phyloP scores from a whole-genome alignment of 1,139 yeast species.

The Arxiozyma slooffiae region DNA sequence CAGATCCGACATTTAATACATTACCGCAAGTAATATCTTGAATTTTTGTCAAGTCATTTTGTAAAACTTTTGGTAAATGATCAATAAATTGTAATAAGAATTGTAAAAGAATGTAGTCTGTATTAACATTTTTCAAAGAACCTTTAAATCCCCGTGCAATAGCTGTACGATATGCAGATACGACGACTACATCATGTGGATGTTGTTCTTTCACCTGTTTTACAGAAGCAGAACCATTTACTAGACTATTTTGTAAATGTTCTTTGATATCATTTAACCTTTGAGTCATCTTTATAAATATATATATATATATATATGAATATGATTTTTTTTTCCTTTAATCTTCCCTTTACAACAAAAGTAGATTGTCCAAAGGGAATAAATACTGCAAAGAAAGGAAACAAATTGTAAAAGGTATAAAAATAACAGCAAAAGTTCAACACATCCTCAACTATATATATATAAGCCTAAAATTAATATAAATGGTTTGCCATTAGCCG shows the following conservation, averaged over 20 bases:
- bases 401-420: too few relatives aligned
- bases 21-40: constrained; percentile 85
- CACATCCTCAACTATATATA: too few relatives aligned
- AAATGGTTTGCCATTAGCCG: too few relatives aligned
- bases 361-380: too few relatives aligned
- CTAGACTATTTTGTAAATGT: constrained; percentile 38
- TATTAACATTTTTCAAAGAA: constrained; percentile 17
- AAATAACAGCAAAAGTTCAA: too few relatives aligned
- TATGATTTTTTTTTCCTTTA: background rate
- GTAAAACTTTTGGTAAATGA: constrained; percentile 33
- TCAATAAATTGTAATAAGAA: constrained; percentile 55
- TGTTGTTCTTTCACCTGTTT: constrained; percentile 39
- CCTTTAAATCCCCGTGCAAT: constrained; percentile 82
- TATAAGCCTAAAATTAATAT: too few relatives aligned
- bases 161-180: constrained; percentile 84
- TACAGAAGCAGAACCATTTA: constrained; percentile 19
- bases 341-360: too few relatives aligned
- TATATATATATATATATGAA: background rate
- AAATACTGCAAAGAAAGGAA: too few relatives aligned
- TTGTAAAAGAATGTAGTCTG: constrained; percentile 48
- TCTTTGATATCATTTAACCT: constrained; percentile 53
- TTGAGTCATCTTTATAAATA: constrained; percentile 22
- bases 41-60: constrained; percentile 54
- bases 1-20: constrained; percentile 83
- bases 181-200: constrained; percentile 81